A percentile compares a stretch with the other conserved stretches of the same genome.
Conservation (phyloP, 2,329 filamentous ascomycete species). For the Claviceps africana region DNA sequence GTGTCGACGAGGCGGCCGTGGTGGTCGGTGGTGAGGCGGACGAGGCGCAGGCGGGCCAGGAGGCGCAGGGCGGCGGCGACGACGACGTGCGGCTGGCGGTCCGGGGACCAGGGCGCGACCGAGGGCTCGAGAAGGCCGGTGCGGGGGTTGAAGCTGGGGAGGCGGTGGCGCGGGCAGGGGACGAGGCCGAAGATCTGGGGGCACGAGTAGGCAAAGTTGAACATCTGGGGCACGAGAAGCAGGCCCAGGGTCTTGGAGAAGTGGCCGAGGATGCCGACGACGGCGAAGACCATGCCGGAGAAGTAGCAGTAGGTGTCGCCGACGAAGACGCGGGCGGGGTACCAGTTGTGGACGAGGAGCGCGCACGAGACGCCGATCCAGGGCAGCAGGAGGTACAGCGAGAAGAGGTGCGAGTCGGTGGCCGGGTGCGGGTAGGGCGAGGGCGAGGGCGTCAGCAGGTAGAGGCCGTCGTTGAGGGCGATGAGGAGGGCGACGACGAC, state of each 20-base stretch:
- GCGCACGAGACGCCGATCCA: conserved; percentile 88
- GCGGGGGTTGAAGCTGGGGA: conserved; percentile 76
- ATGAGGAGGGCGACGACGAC: conserved; percentile 78
- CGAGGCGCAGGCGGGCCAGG: conserved; percentile 51
- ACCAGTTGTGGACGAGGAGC: conserved; percentile 86
- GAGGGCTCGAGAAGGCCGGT: conserved; percentile 80
- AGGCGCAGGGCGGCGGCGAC: conserved; percentile 52
- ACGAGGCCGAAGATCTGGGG: conserved; percentile 85
- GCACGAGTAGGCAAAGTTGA: conserved; percentile 89
- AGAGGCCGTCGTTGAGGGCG: conserved; percentile 74
- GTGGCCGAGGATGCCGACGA: conserved; percentile 90
- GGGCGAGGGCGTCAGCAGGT: conserved; percentile 67
- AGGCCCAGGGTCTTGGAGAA: conserved; percentile 95
- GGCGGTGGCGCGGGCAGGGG: conserved; percentile 81
- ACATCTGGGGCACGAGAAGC: conserved; percentile 81
- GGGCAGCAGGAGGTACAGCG: conserved; percentile 82
- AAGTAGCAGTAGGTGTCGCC: conserved; percentile 99
- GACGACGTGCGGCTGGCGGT: conserved; percentile 51
- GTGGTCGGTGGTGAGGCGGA: conserved; percentile 53
- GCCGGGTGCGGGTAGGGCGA: conserved; percentile 81
- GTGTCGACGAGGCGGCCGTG: conserved; percentile 62
- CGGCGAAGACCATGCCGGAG: conserved; percentile 96
- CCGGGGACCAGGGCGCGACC: conserved; percentile 57
- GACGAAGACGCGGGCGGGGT: conserved; percentile 86
- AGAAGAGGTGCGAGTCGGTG: conserved; percentile 91